phyloP scores from a whole-genome alignment of 139 green algal genomes.

The Bryopsis sp. region DNA sequence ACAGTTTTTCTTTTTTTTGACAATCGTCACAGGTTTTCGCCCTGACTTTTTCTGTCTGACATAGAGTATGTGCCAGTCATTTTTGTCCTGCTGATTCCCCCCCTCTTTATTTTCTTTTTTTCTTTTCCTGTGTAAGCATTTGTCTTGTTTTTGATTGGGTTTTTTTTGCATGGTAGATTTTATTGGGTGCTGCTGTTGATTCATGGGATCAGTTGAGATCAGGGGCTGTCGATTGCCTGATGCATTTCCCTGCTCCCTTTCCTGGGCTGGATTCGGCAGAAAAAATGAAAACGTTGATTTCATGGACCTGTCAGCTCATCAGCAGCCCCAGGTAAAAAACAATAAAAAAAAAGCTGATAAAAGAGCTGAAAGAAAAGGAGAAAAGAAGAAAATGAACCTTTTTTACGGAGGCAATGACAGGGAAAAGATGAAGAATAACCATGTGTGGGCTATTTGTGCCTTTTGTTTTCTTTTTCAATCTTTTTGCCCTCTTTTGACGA shows the following conservation, averaged over 20 bases:
- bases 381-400: no score
- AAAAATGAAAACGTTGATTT: neutral
- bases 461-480: no score
- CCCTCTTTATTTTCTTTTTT: no score
- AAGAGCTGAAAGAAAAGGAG: no score
- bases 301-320: neutral
- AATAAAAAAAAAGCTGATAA: no score
- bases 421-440: no score
- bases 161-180: neutral
- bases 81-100: neutral
- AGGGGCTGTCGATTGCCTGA: neutral
- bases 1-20: neutral
- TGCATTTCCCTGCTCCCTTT: neutral
- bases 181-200: constrained; percentile 1
- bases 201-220: constrained; percentile 9
- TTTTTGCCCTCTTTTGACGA: neutral
- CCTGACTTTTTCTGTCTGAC: neutral
- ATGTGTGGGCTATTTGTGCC: no score
- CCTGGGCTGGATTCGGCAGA: constrained; percentile 7
- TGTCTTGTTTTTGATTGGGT: neutral
- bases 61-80: neutral
- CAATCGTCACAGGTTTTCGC: neutral
- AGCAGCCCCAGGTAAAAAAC: neutral
- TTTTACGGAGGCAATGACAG: no score
- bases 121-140: neutral